Conservation (phyloP, 2,329 filamentous ascomycete genomes). For the Fusarium sp. region DNA sequence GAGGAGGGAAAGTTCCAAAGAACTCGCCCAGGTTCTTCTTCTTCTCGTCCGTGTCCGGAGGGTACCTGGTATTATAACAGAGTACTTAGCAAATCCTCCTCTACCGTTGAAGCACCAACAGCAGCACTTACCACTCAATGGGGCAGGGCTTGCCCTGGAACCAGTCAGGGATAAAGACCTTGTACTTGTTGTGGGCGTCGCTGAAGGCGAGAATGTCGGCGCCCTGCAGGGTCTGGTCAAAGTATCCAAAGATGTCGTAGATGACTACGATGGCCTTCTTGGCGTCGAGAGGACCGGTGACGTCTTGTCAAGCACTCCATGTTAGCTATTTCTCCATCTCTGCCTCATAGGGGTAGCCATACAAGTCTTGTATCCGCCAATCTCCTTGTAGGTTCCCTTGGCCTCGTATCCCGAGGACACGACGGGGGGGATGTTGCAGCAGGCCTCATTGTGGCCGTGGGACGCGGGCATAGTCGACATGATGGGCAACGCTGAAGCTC, state of each 20-base stretch:
- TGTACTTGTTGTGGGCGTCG: constrained; percentile 74
- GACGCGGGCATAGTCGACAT: constrained; percentile 65
- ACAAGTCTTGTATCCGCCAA: constrained; percentile 68
- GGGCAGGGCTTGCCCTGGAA: constrained; percentile 79
- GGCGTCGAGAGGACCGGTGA: constrained; percentile 60
- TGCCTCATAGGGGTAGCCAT: constrained; percentile 20
- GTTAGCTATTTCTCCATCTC: not conserved
- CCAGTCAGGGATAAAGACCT: constrained; percentile 92
- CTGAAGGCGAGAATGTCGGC: constrained; percentile 73
- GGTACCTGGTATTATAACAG: constrained; percentile 58
- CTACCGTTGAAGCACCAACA: not conserved
- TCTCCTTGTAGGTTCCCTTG: constrained; percentile 68
- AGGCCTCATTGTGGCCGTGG: constrained; percentile 66
- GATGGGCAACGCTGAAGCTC: constrained; percentile 25
- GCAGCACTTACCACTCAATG: constrained; percentile 58
- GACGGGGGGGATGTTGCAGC: constrained; percentile 70
- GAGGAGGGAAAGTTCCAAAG: constrained; percentile 64
- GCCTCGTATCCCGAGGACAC: constrained; percentile 65
- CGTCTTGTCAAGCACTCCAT: constrained; percentile 49
- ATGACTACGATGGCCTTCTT: constrained; percentile 71
- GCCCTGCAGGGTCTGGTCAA: constrained; percentile 76
- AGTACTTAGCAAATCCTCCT: not conserved
- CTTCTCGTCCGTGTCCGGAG: constrained; percentile 74
- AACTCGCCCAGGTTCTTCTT: constrained; percentile 68
- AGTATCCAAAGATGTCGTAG: constrained; percentile 78